Conservation (phyloP, 768 basidiomycete species). For the Boletus tylopilopsis region DNA sequence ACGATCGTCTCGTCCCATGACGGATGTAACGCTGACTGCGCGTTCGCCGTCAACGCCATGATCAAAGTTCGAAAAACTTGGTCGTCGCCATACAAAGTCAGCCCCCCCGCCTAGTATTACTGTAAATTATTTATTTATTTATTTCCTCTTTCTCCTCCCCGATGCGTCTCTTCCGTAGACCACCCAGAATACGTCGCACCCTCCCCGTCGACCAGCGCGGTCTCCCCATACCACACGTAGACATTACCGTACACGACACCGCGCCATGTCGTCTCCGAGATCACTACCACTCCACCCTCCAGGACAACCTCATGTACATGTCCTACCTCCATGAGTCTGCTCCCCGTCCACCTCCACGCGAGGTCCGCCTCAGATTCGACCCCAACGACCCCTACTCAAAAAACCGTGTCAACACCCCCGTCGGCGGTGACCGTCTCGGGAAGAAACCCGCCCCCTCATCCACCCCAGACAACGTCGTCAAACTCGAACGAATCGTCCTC, state of each 20-base stretch:
- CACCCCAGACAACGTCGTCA: conserved; percentile 64
- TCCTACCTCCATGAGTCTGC: conserved; percentile 75
- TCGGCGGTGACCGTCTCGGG: conserved; percentile 66
- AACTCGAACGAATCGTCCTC: conserved; percentile 79
- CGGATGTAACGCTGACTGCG: conserved; percentile 39
- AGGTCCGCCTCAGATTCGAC: conserved; percentile 68
- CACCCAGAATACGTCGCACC: conserved; percentile 42
- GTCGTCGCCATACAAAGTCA: not conserved
- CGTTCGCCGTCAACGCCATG: conserved; percentile 41
- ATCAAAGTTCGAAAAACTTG: not conserved
- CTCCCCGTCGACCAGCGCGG: conserved; percentile 49
- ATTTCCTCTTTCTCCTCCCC: conserved; percentile 12
- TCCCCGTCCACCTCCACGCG: conserved; percentile 49
- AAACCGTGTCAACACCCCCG: conserved; percentile 70
- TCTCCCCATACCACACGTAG: conserved; percentile 73
- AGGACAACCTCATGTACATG: conserved; percentile 92
- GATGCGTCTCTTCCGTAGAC: conserved; percentile 49
- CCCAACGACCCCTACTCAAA: conserved; percentile 79
- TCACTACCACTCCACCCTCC: conserved; percentile 81
- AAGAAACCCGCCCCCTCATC: conserved; percentile 64
- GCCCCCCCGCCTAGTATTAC: not conserved
- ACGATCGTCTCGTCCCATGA: conserved; percentile 84
- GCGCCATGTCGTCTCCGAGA: conserved; percentile 70
- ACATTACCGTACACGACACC: conserved; percentile 63
- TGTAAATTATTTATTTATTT: not conserved